Conservation (phyloP, 148 eudicot genomes). For the Selenicereus undatus region DNA sequence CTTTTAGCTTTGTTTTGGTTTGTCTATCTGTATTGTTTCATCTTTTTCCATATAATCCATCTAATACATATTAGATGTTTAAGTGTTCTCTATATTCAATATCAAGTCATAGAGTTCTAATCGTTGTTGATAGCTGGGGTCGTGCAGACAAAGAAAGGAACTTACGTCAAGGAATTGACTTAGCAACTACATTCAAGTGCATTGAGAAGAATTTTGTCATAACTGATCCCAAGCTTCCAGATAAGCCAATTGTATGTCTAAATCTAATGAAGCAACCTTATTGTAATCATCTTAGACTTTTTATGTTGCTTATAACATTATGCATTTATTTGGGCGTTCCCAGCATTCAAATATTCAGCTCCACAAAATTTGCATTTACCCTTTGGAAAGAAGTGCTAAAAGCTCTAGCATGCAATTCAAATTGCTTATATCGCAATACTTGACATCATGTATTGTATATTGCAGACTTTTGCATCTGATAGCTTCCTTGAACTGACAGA, state of each 20-base stretch:
- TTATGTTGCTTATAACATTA: slow-evolving; percentile 4
- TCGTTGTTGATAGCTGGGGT: slow-evolving; percentile 72
- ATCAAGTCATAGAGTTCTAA: not conserved
- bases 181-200: slow-evolving; percentile 97
- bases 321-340: not conserved
- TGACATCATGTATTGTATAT: too few relatives aligned
- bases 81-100: not conserved
- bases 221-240: slow-evolving; percentile 96
- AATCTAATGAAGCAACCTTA: not conserved
- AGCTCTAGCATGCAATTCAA: not conserved
- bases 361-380: not conserved
- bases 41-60: not conserved
- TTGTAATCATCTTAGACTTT: slow-evolving; percentile 3
- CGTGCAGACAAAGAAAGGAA: slow-evolving; percentile 72
- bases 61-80: not conserved
- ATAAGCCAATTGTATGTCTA: slow-evolving; percentile 74
- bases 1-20: slow-evolving; percentile 2
- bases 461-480: too few relatives aligned
- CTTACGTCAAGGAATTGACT: slow-evolving; percentile 90
- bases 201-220: slow-evolving; percentile 98
- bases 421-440: not conserved
- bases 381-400: too few relatives aligned
- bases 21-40: not conserved
- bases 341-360: not conserved
- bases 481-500: too few relatives aligned